Conservation (phyloP, 129 eudicot genomes). For the Ambrosia artemisiifolia region DNA sequence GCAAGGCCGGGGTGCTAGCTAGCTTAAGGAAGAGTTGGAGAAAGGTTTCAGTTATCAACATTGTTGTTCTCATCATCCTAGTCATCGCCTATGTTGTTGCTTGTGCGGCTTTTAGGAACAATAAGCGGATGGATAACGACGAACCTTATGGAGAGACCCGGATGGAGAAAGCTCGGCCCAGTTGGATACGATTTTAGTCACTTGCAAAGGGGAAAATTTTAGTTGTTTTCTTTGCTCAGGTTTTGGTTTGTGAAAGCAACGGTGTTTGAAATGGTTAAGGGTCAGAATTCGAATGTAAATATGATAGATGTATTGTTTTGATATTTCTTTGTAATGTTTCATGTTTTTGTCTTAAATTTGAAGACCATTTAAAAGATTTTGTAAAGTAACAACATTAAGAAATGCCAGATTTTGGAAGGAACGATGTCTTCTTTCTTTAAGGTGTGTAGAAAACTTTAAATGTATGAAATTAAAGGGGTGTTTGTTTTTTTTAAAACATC, state of each 20-base stretch:
- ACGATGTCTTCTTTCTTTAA: no score
- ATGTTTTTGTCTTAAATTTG: neutral
- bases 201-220: neutral
- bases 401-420: no score
- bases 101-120: slow-evolving; percentile 81
- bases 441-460: no score
- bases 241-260: neutral
- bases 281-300: neutral
- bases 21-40: slow-evolving; percentile 88
- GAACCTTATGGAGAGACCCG: slow-evolving; percentile 81
- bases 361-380: neutral
- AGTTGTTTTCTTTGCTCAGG: neutral
- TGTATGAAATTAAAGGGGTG: no score
- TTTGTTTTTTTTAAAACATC: no score
- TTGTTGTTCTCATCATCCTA: slow-evolving; percentile 68
- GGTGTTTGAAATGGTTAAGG: neutral
- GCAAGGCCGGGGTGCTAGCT: slow-evolving; percentile 87
- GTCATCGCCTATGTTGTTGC: slow-evolving; percentile 78
- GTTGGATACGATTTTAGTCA: slow-evolving; percentile 58
- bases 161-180: slow-evolving; percentile 84
- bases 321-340: neutral
- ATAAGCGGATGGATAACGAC: slow-evolving; percentile 73
- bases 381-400: no score
- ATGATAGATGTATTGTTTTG: neutral
- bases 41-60: slow-evolving; percentile 86